Evolutionary conservation across 1,284 basidiomycete species (phyloP), one percentile per base, ranked within the genome.

Genomic region (Trichosporon sp.): DNA sequence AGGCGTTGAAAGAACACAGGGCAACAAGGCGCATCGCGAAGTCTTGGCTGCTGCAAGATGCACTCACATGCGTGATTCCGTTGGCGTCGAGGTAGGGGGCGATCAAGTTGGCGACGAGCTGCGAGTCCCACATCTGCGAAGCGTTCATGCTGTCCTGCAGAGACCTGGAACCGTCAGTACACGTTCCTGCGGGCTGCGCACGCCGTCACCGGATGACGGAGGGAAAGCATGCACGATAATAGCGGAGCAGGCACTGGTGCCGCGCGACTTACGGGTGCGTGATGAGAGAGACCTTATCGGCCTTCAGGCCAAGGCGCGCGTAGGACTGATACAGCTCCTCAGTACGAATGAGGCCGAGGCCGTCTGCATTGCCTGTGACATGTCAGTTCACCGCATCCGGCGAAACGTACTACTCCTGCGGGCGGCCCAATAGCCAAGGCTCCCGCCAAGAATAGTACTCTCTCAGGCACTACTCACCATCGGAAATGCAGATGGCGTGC

Each of bases 301-400:
- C 63, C 1, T 84, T 80, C 7, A 98, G 85, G 1, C 93, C 92
- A 8, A 98, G 85, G 8, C 89, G 83, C 38, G 88, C 86, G 67
- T 95, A 87, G 73, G 92, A 92, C 4, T 75, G 82, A 11, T 79
- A 81, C 0, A 98, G 84, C 81, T 99, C 96, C 13, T 82, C 72
- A 65, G 79, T 83, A 5, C 96, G 86, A 0, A 85, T 77, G 2
- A 79, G 72, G 1, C 96, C 96, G 0, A 93, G 83, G 0, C 94
- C 93, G 60, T 92, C 91, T 12, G 91, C 91, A 78, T 98, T 87
- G 8, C 96, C 87, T 83, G 74, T 60, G 56, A 21, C 23, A 23
- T 8, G 34, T 71, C 56, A 65, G 58, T 34, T n/a, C 25, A 21
- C 56, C 56, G 29, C 3, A 18, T 18, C 5, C 31, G 56, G 56